Conservation (phyloP, 73 alveolate species). For the Uronychia binucleata region DNA sequence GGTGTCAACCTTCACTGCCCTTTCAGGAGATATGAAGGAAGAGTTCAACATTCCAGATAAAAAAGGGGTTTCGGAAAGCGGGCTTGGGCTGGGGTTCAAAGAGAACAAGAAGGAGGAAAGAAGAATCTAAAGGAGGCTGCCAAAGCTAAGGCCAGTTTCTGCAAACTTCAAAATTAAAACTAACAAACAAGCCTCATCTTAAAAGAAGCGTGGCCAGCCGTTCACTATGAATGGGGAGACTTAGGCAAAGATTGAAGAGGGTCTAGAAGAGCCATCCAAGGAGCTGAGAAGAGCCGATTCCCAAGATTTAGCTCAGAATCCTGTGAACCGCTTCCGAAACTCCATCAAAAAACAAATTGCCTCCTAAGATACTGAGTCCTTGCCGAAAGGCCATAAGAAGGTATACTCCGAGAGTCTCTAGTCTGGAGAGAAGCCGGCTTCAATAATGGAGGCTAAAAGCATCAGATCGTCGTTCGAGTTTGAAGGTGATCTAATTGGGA, state of each 20-base stretch:
- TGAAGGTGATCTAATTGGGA: background rate
- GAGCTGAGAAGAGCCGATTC: background rate
- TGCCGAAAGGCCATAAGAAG: background rate
- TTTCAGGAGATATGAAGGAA: too few species aligned
- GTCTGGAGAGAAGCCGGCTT: background rate
- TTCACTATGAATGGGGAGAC: background rate
- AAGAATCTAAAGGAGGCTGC: background rate
- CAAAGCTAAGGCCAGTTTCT: background rate
- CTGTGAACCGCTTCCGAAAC: background rate
- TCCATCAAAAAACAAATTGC: background rate
- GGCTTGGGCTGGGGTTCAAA: too few species aligned
- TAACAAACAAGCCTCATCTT: background rate
- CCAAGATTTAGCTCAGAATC: too few species aligned
- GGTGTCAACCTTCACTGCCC: too few species aligned
- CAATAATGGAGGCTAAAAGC: background rate
- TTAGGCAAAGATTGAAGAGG: background rate
- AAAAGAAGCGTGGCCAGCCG: background rate
- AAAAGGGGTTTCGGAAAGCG: too few species aligned
- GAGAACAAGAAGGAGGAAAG: background rate
- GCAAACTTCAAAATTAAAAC: background rate
- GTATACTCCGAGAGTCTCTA: background rate
- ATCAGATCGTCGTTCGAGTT: background rate
- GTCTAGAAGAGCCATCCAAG: background rate
- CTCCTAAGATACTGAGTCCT: background rate
- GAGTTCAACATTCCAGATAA: too few species aligned